phyloP scores from a whole-genome alignment of 1,284 basidiomycete genomes.

The Tilletiaria anomala region DNA sequence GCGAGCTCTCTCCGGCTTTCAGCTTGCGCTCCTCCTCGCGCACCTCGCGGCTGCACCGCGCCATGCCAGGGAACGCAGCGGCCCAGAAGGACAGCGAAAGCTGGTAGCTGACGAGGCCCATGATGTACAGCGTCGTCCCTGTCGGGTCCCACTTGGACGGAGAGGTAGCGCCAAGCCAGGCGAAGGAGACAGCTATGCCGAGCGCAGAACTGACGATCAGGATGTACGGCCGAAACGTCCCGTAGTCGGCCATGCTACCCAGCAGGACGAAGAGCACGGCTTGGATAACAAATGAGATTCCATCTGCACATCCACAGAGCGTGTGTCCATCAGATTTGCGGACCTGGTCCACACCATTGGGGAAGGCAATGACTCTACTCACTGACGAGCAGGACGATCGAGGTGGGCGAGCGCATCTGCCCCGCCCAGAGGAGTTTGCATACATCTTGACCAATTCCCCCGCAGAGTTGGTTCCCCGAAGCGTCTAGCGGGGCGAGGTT shows the following conservation, averaged over 20 bases:
- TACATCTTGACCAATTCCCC: slow-evolving; percentile 9
- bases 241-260: slow-evolving; percentile 47
- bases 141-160: slow-evolving; percentile 52
- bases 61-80: slow-evolving; percentile 40
- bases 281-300: slow-evolving; percentile 27
- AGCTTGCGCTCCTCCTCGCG: background rate
- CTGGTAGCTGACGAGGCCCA: slow-evolving; percentile 68
- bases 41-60: background rate
- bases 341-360: slow-evolving; percentile 5
- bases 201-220: slow-evolving; percentile 14
- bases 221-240: slow-evolving; percentile 13
- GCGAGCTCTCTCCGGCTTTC: slow-evolving; percentile 13
- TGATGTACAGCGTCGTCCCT: slow-evolving; percentile 65
- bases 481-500: too few species aligned
- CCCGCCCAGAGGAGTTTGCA: slow-evolving; percentile 45
- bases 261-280: slow-evolving; percentile 57
- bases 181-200: slow-evolving; percentile 13
- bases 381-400: slow-evolving; percentile 17
- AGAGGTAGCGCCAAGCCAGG: slow-evolving; percentile 38
- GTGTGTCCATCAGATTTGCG: background rate
- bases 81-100: slow-evolving; percentile 65
- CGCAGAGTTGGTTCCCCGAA: slow-evolving; percentile 35
- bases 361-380: background rate
- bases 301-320: background rate
- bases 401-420: slow-evolving; percentile 14